These are phyloP conservation scores for Candida mesenterica DNA, from an alignment of 1,139 yeast genomes.

Conservation along the genomic window DNA sequence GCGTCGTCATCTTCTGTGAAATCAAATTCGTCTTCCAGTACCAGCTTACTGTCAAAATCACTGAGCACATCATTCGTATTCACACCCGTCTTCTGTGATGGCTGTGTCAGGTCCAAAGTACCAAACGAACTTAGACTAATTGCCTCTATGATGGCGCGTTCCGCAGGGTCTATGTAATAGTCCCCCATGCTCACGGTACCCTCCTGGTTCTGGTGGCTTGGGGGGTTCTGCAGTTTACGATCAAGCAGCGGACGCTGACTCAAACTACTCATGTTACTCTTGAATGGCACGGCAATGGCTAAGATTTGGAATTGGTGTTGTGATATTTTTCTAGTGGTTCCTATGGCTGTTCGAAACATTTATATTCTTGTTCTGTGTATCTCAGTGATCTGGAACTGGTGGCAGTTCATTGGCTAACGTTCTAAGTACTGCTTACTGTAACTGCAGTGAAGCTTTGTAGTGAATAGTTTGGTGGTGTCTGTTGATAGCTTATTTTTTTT, in stretches of 20 bases:
- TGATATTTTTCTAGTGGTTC: neutral
- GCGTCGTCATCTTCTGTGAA: conserved; percentile 7
- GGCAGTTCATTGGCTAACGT: neutral
- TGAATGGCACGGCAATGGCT: neutral
- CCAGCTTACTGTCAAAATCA: neutral
- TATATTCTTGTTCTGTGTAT: neutral
- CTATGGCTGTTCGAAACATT: neutral
- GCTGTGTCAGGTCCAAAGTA: neutral
- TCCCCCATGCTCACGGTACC: too few species aligned
- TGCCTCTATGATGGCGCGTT: neutral
- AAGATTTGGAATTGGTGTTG: neutral
- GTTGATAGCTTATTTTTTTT: too few species aligned
- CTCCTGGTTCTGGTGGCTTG: neutral
- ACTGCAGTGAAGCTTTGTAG: too few species aligned
- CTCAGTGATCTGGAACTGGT: neutral
- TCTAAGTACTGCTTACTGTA: too few species aligned
- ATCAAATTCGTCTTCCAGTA: neutral
- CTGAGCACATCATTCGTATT: neutral
- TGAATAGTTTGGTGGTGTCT: too few species aligned
- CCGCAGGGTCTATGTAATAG: neutral
- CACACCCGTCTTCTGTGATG: neutral
- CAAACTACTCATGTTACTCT: neutral
- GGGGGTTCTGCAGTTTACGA: neutral
- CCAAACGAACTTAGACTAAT: conserved; percentile 1
- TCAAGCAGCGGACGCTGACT: neutral